Evolutionary conservation across 441 rosid species (phyloP).

Genomic region (Croton setiger): DNA sequence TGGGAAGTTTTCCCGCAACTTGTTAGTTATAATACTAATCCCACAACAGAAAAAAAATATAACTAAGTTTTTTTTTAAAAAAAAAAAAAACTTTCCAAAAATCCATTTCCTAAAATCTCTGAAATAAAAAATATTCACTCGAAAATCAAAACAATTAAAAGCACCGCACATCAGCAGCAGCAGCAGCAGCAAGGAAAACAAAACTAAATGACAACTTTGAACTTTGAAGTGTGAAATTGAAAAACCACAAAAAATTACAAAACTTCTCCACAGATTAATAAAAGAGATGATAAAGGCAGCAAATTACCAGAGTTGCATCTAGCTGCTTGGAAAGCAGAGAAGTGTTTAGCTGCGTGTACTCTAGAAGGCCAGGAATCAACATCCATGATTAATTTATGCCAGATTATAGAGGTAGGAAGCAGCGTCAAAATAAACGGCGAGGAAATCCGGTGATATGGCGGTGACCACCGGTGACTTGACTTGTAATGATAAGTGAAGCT

Average conservation of each 20-base stretch:
- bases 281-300: no score
- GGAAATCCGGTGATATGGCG: not conserved
- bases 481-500: not conserved
- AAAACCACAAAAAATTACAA: no score
- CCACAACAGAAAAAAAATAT: no score
- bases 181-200: not conserved
- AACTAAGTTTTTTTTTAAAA: no score
- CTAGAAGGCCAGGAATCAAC: constrained; percentile 41
- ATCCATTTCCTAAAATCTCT: constrained; percentile 3
- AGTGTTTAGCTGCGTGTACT: constrained; percentile 32
- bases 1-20: not conserved
- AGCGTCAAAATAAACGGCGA: constrained; percentile 4
- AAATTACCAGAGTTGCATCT: constrained; percentile 29
- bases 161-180: not conserved
- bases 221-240: no score
- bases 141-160: not conserved
- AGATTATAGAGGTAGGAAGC: not conserved
- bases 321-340: constrained; percentile 31
- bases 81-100: not conserved
- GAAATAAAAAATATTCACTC: not conserved
- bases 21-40: not conserved
- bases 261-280: no score
- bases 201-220: no score
- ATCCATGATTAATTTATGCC: constrained; percentile 39
- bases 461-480: not conserved